Base-by-base conservation (phyloP, 1,284 basidiomycete species). In the Papiliotrema fonsecae region DNA sequence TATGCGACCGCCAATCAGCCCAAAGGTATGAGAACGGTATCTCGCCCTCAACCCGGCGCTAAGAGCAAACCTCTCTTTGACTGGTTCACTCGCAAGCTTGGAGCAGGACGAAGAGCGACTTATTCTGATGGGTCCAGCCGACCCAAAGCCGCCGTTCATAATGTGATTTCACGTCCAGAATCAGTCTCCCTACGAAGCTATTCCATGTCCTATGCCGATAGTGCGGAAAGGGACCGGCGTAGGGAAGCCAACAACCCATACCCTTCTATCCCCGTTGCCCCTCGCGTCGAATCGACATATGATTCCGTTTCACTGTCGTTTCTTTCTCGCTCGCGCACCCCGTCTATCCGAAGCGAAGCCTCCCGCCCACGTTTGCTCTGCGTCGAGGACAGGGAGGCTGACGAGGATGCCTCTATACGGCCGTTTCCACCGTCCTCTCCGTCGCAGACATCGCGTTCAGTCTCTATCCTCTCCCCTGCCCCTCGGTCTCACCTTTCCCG, bases 1-100 rank as follows among this genome's bases (percentile, higher is more conserved):
- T 65, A 65, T 43, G 63, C 63, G 0, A 54, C 49, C 35, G 55
- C 54, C 6, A 56, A 65, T 45, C 44, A 56, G 14, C 51, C 43
- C 2, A 16, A 16, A 11, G 36, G 26, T 25, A 36, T n/a, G 11
- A n/a, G 21, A 25, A 4, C 35, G 16, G 6, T 18, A 18, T 13
- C 26, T 10, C 24, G 5, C 32, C 16, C 30, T 31, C n/a, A 27
- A 48, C 46, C n/a, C 44, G 50, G 14, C 54, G 31, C 9, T 9
- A 47, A 41, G 36, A 40, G 30, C 66, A 88, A 90, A 69, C 89
- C 89, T 3, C 84, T 93, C 59, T 85, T 92, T 63, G 87, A 88
- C 60, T 93, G 89, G 89, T 83, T 93, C 58, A 85, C 89, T 58
- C 82, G 88, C 57, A 93, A 93, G 71, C 77, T 92, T 16, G 66